Evolutionary conservation across 306 rosid species (phyloP).

Genomic region (Sphenostylis stenocarpa): DNA sequence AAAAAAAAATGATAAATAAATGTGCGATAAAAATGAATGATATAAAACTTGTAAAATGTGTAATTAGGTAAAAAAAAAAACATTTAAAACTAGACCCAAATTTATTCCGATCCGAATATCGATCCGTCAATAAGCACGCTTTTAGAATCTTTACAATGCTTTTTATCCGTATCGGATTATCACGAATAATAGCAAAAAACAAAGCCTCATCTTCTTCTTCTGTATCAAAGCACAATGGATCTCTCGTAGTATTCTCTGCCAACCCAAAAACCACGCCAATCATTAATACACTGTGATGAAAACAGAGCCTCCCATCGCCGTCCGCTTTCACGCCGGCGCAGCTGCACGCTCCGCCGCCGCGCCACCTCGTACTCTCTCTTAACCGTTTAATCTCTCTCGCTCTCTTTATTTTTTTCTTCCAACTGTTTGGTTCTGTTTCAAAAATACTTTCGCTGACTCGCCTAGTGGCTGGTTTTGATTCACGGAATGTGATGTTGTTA

Average conservation of each 20-base stretch:
- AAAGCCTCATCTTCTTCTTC: conserved; percentile 52
- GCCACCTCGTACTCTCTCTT: conserved; percentile 41
- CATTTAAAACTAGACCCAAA: neutral
- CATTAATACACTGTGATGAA: conserved; percentile 40
- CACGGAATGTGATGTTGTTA: neutral
- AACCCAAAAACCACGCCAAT: neutral
- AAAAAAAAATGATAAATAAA: no score
- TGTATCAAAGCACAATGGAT: conserved; percentile 23
- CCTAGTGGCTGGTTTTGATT: neutral
- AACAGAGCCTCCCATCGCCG: conserved; percentile 73
- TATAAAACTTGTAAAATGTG: no score
- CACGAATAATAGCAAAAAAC: neutral
- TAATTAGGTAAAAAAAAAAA: no score
- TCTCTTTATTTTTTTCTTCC: neutral
- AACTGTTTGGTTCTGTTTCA: neutral
- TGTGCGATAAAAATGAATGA: no score
- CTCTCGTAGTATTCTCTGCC: neutral
- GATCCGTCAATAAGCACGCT: neutral
- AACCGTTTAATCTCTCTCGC: neutral
- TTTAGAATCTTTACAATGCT: neutral
- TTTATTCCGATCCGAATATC: neutral
- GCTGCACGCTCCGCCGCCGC: no score
- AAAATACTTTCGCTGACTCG: neutral
- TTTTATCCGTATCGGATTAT: neutral
- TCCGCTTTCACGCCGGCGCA: conserved; percentile 56